Conservation (phyloP, 2,329 filamentous ascomycete genomes). For the Talaromyces sp. region DNA sequence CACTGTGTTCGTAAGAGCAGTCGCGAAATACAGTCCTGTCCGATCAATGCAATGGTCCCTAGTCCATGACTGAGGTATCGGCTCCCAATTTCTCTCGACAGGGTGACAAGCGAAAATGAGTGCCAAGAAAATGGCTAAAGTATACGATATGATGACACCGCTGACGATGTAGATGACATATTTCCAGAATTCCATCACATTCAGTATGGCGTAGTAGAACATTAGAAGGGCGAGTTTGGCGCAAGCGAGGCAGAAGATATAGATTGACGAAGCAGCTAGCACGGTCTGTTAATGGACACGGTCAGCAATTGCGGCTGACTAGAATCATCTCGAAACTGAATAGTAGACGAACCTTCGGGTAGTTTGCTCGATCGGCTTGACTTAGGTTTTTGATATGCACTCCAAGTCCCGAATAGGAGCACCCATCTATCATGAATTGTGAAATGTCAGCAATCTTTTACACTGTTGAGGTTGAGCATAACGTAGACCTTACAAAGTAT, state of each 20-base stretch:
- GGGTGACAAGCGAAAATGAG: constrained; percentile 25
- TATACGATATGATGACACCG: constrained; percentile 17
- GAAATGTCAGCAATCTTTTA: background rate
- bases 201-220: constrained; percentile 22
- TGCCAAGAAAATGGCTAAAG: background rate
- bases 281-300: background rate
- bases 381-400: background rate
- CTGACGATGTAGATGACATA: constrained; percentile 5
- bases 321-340: no score
- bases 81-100: constrained; percentile 23
- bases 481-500: constrained; percentile 2
- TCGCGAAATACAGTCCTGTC: constrained; percentile 22
- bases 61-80: background rate
- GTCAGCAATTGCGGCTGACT: background rate
- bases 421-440: background rate
- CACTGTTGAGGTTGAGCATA: background rate
- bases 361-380: background rate
- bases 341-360: background rate
- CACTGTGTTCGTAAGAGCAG: constrained; percentile 23
- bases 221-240: constrained; percentile 23
- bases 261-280: constrained; percentile 18
- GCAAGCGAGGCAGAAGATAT: constrained; percentile 22
- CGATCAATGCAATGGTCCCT: constrained; percentile 21
- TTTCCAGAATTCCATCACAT: constrained; percentile 7
- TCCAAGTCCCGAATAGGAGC: background rate